These are phyloP conservation scores for Salix purpurea DNA, from an alignment of 345 rosid species.

Conservation along the genomic window DNA sequence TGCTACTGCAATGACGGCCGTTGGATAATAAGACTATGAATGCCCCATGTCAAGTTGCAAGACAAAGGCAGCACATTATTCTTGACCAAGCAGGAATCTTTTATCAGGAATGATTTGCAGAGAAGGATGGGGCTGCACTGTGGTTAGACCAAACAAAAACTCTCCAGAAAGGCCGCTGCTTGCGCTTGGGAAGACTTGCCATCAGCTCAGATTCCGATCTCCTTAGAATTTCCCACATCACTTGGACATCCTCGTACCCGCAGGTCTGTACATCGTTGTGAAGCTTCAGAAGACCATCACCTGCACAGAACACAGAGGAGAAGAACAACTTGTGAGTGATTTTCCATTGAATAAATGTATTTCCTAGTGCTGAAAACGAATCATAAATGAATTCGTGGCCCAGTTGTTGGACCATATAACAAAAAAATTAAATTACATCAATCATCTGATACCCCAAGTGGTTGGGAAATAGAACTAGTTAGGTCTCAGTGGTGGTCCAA, in stretches of 20 bases:
- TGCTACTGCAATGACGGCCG: slow-evolving; percentile 30
- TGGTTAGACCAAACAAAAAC: slow-evolving; percentile 48
- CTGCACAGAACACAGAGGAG: slow-evolving; percentile 16
- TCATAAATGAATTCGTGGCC: no score
- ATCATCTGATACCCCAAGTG: no score
- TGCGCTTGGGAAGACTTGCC: slow-evolving; percentile 32
- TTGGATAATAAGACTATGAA: slow-evolving; percentile 17
- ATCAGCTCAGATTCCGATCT: slow-evolving; percentile 41
- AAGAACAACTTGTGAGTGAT: neutral
- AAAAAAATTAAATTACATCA: no score
- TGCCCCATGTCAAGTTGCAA: slow-evolving; percentile 12
- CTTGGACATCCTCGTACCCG: slow-evolving; percentile 63
- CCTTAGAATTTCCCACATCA: slow-evolving; percentile 72
- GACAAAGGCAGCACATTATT: slow-evolving; percentile 16
- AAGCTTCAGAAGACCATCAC: slow-evolving; percentile 54
- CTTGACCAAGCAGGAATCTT: neutral
- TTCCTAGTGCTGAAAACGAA: no score
- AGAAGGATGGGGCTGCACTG: slow-evolving; percentile 35
- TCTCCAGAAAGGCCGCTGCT: slow-evolving; percentile 53
- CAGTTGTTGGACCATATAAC: no score
- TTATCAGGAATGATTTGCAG: slow-evolving; percentile 29
- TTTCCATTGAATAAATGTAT: neutral
- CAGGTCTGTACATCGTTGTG: slow-evolving; percentile 61
- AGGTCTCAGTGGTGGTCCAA: no score
- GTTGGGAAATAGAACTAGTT: no score